Percentiles rank a stretch among this genome's conserved stretches.
Evolutionary conservation across 495 filamentous ascomycete genomes (phyloP).

Genomic region (Penicillium maclennaniae): DNA sequence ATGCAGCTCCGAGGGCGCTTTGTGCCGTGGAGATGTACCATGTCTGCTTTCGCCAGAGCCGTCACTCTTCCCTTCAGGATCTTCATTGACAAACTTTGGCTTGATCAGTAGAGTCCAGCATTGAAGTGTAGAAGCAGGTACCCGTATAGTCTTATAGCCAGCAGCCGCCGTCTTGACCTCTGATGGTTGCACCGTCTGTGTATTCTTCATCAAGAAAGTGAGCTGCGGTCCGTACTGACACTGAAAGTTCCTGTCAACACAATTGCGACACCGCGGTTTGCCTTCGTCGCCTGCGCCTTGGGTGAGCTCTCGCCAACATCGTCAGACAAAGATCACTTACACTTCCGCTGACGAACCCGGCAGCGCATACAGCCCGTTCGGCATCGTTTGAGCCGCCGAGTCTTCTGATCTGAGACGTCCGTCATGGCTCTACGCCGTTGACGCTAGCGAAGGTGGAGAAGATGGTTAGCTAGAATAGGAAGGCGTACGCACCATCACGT

Average conservation of each 20-base stretch:
- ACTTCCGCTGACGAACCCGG: conserved; percentile 40
- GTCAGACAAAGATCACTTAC: conserved; percentile 15
- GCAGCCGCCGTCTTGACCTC: conserved; percentile 7
- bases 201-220: conserved; percentile 41
- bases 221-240: conserved; percentile 40
- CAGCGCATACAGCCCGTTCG: conserved; percentile 45
- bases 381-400: conserved; percentile 28
- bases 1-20: not conserved
- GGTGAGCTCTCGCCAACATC: not conserved
- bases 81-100: conserved; percentile 27
- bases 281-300: conserved; percentile 34
- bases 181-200: conserved; percentile 24
- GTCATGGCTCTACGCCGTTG: conserved; percentile 4
- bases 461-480: conserved; percentile 10
- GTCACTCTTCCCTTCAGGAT: conserved; percentile 8
- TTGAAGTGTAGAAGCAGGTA: not conserved
- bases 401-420: conserved; percentile 6
- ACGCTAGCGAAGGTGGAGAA: conserved; percentile 1
- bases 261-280: conserved; percentile 42
- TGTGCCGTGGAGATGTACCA: not conserved
- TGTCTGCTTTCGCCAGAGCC: not conserved
- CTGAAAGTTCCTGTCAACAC: conserved; percentile 33
- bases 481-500: conserved; percentile 17
- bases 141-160: conserved; percentile 25
- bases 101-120: not conserved